Evolutionary conservation across 495 filamentous ascomycete genomes (phyloP).

Genomic region (Chaetomium tenue): DNA sequence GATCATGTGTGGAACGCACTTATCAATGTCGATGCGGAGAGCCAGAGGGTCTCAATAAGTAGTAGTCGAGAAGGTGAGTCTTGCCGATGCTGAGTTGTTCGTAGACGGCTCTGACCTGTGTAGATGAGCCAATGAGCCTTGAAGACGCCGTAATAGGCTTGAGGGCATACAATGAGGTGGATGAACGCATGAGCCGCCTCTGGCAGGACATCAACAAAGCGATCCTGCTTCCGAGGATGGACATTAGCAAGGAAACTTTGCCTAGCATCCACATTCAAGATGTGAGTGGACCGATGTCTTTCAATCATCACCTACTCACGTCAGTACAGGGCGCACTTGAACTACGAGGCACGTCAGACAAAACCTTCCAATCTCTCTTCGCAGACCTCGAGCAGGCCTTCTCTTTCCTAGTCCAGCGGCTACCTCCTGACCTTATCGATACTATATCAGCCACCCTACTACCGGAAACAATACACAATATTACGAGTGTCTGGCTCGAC

Average conservation of each 20-base stretch:
- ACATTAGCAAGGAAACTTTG: constrained; percentile 31
- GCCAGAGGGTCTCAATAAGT: constrained; percentile 49
- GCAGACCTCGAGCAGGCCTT: constrained; percentile 61
- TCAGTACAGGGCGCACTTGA: constrained; percentile 33
- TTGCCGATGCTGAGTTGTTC: neutral
- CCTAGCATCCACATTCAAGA: constrained; percentile 40
- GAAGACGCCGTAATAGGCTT: constrained; percentile 50
- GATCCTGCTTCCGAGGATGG: constrained; percentile 52
- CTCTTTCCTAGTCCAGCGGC: constrained; percentile 58
- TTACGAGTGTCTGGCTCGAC: constrained; percentile 72
- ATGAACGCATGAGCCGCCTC: constrained; percentile 48
- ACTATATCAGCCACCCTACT: constrained; percentile 66
- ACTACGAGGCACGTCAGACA: constrained; percentile 38
- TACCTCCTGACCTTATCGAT: constrained; percentile 62
- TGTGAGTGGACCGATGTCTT: constrained; percentile 36
- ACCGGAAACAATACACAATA: constrained; percentile 59
- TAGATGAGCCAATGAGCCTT: constrained; percentile 49
- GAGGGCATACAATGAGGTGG: constrained; percentile 52
- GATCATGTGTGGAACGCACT: constrained; percentile 55
- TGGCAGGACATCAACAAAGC: constrained; percentile 52
- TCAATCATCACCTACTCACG: constrained; percentile 27
- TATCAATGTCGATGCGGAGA: constrained; percentile 54
- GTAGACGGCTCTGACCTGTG: constrained; percentile 29
- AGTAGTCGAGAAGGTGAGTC: constrained; percentile 44
- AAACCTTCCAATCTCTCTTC: constrained; percentile 50